These are phyloP conservation scores for Aspergillus cavernicola DNA, from an alignment of 495 filamentous ascomycete species.

Conservation along the genomic window DNA sequence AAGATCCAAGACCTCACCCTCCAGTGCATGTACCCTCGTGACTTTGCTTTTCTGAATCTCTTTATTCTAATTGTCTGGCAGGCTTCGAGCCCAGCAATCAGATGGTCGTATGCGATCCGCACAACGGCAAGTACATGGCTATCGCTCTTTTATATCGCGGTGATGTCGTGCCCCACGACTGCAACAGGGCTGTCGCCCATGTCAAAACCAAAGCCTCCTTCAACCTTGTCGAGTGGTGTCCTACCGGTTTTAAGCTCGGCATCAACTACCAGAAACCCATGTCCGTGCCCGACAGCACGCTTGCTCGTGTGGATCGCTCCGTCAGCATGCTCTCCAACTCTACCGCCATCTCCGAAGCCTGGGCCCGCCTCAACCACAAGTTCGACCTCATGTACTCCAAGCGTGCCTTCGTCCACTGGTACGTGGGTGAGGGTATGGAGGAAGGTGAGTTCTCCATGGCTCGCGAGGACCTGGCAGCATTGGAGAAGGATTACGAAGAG, in stretches of 20 bases:
- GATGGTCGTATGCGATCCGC: conserved; percentile 92
- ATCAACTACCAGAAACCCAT: conserved; percentile 91
- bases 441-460: conserved; percentile 99
- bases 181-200: conserved; percentile 69
- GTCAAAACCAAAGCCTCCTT: conserved; percentile 85
- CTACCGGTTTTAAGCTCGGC: conserved; percentile 92
- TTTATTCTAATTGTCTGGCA: conserved; percentile 21
- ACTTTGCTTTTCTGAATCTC: neutral
- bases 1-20: conserved; percentile 84
- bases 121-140: conserved; percentile 94
- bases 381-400: conserved; percentile 99
- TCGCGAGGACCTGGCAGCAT: conserved; percentile 1
- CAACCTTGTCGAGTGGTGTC: conserved; percentile 93
- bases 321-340: conserved; percentile 93
- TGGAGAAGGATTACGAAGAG: neutral
- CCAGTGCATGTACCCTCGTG: conserved; percentile 57
- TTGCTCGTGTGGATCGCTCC: conserved; percentile 80
- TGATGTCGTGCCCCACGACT: conserved; percentile 84
- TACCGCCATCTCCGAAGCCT: conserved; percentile 86
- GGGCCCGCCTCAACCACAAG: conserved; percentile 81
- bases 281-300: conserved; percentile 69
- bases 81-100: conserved; percentile 94
- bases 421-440: conserved; percentile 99
- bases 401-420: conserved; percentile 99
- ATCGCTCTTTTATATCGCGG: conserved; percentile 87